phyloP scores from a whole-genome alignment of 306 rosid species.

The Echinosophora koreensis region DNA sequence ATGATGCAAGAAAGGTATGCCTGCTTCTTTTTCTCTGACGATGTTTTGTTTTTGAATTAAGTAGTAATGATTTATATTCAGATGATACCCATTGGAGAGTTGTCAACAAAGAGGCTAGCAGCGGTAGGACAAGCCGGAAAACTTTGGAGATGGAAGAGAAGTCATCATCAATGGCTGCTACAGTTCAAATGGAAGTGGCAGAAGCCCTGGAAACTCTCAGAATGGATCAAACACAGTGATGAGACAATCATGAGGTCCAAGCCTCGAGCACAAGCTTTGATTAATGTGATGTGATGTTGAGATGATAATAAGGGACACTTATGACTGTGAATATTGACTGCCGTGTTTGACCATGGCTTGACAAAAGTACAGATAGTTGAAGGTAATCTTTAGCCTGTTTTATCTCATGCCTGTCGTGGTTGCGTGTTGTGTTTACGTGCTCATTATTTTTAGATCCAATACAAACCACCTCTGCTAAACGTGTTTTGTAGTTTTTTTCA shows the following conservation, averaged over 20 bases:
- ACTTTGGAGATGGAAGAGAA: constrained; percentile 91
- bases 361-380: constrained; percentile 39
- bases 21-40: constrained; percentile 14
- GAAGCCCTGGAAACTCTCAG: constrained; percentile 94
- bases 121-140: constrained; percentile 79
- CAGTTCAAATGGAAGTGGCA: constrained; percentile 97
- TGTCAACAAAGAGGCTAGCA: constrained; percentile 75
- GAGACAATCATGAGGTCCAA: constrained; percentile 82
- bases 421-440: constrained; percentile 8
- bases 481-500: not conserved
- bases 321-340: constrained; percentile 42
- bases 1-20: constrained; percentile 68
- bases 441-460: constrained; percentile 20
- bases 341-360: constrained; percentile 46
- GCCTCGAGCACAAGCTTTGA: constrained; percentile 64
- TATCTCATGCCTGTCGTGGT: not conserved
- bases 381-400: constrained; percentile 54
- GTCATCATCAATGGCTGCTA: constrained; percentile 94
- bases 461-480: constrained; percentile 18
- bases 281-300: constrained; percentile 52
- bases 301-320: constrained; percentile 23
- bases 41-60: constrained; percentile 30
- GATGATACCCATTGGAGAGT: constrained; percentile 80
- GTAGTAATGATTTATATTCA: constrained; percentile 52
- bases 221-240: constrained; percentile 89